A percentile compares a stretch with the other conserved stretches of the same genome.
Evolutionary conservation across 2,329 filamentous ascomycete genomes (phyloP).

Genomic region (Pseudogymnoascus destructans): DNA sequence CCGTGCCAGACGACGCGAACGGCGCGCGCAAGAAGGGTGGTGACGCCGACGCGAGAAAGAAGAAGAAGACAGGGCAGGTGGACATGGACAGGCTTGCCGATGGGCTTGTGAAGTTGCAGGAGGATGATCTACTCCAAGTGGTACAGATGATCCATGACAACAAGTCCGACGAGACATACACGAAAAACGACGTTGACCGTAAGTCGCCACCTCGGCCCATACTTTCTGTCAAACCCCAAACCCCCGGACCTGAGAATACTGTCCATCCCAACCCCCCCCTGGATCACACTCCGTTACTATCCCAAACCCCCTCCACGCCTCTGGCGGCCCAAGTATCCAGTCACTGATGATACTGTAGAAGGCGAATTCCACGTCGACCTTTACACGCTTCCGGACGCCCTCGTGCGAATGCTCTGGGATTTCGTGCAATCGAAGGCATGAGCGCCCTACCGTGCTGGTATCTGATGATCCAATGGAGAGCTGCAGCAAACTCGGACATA

Average conservation of each 20-base stretch:
- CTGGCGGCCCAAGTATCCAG: background rate
- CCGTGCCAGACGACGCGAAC: conserved; percentile 61
- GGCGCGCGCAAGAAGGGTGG: conserved; percentile 45
- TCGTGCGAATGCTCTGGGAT: conserved; percentile 94
- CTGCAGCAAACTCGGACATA: background rate
- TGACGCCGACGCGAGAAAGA: conserved; percentile 63
- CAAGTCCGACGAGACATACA: conserved; percentile 87
- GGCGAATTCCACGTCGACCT: conserved; percentile 98
- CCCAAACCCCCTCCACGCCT: background rate
- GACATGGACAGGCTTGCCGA: conserved; percentile 98
- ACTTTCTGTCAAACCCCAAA: background rate
- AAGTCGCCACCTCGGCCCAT: conserved; percentile 29
- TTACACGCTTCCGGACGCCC: conserved; percentile 82
- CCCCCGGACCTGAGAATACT: background rate
- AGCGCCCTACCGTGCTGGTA: conserved; percentile 12
- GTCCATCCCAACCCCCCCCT: background rate
- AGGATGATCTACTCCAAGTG: conserved; percentile 87
- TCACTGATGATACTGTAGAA: conserved; percentile 35
- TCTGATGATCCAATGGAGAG: background rate
- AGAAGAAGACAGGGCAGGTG: conserved; percentile 44
- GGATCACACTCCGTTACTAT: conserved; percentile 12
- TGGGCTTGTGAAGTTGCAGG: conserved; percentile 71
- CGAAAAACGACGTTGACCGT: conserved; percentile 95
- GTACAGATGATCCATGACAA: conserved; percentile 98
- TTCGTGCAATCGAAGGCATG: conserved; percentile 44